A percentile compares a stretch with the other conserved stretches of the same genome.
Evolutionary conservation across 176 grass and related monocot species (phyloP).

Genomic region (Musa beccarii): DNA sequence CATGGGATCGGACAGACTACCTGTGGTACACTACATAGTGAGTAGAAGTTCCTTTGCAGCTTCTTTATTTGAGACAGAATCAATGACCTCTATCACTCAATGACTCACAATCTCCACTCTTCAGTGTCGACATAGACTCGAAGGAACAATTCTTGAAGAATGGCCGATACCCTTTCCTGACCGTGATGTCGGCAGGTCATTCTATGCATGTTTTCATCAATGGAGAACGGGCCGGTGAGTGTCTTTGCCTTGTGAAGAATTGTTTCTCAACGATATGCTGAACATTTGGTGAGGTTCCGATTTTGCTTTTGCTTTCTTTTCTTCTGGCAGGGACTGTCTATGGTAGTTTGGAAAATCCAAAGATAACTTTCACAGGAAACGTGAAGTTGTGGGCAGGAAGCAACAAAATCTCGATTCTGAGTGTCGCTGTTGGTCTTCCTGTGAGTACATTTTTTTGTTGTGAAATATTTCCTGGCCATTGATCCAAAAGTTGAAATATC

Average conservation of each 20-base stretch:
- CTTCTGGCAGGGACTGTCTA: constrained; percentile 37
- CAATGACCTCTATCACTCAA: background rate
- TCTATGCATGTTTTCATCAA: constrained; percentile 79
- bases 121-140: constrained; percentile 50
- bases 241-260: background rate
- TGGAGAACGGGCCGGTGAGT: constrained; percentile 37
- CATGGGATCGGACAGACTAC: constrained; percentile 85
- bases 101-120: constrained; percentile 1
- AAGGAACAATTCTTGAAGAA: constrained; percentile 60
- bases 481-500: too few species aligned
- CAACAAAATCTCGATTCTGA: constrained; percentile 90
- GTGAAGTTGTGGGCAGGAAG: constrained; percentile 76
- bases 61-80: background rate
- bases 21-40: constrained; percentile 88
- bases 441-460: constrained; percentile 34
- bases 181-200: constrained; percentile 59
- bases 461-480: background rate
- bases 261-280: background rate
- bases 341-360: constrained; percentile 46
- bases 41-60: constrained; percentile 19
- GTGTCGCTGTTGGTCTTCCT: constrained; percentile 65
- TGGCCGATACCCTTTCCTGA: constrained; percentile 54
- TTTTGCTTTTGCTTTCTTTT: background rate
- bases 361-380: constrained; percentile 38
- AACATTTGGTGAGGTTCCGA: background rate